Percentiles rank a stretch among this genome's conserved stretches.
These are phyloP conservation scores for Geotrichum bryndzae DNA, from an alignment of 1,139 yeast species.

Conservation along the genomic window DNA sequence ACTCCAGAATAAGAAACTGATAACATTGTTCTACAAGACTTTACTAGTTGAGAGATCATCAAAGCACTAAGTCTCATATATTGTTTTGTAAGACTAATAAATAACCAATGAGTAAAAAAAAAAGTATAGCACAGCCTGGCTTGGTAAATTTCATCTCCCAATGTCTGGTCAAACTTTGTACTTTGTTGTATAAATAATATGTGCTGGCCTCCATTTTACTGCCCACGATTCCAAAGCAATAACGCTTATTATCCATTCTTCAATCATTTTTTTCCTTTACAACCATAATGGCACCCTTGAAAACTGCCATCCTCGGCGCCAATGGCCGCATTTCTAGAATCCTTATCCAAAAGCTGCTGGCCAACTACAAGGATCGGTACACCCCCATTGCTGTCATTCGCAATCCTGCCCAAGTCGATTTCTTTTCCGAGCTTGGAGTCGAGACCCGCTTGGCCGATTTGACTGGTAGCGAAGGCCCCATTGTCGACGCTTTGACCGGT, in stretches of 20 bases:
- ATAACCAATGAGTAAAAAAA: too few relatives aligned
- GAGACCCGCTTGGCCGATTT: slow-evolving; percentile 40
- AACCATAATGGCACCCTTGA: slow-evolving; percentile 16
- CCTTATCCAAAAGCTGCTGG: slow-evolving; percentile 33
- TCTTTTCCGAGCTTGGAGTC: slow-evolving; percentile 37
- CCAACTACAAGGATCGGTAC: slow-evolving; percentile 28
- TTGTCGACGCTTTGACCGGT: slow-evolving; percentile 42
- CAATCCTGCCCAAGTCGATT: slow-evolving; percentile 41
- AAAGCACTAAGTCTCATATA: too few relatives aligned
- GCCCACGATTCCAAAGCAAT: background rate
- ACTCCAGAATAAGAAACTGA: too few relatives aligned
- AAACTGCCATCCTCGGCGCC: slow-evolving; percentile 52
- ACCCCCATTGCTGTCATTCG: slow-evolving; percentile 50
- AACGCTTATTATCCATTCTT: background rate
- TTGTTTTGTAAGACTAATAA: too few relatives aligned
- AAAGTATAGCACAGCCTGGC: too few relatives aligned
- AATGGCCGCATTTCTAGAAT: slow-evolving; percentile 55
- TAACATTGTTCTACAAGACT: too few relatives aligned
- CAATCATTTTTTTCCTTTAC: background rate
- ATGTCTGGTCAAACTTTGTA: background rate
- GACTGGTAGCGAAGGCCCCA: slow-evolving; percentile 33
- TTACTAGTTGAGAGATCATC: too few relatives aligned
- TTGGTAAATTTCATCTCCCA: too few relatives aligned
- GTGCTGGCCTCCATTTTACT: background rate
- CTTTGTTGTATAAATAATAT: background rate